Conservation (phyloP, 169 alveolate species). For the Plasmodium inui region DNA sequence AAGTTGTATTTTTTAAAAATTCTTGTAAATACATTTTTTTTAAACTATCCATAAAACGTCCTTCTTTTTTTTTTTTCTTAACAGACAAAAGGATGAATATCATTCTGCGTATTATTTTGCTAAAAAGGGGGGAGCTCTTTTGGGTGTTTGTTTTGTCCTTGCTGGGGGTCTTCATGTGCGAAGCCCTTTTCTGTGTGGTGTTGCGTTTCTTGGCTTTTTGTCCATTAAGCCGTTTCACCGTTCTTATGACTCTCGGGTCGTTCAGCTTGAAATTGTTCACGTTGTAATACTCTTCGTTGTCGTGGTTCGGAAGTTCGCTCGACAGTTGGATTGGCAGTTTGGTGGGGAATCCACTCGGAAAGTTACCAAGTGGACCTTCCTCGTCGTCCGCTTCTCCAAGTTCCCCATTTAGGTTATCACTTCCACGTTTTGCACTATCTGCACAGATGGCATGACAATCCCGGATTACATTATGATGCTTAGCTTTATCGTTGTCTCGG, state of each 20-base stretch:
- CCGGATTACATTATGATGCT: not conserved
- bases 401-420: not conserved
- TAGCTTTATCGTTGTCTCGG: not conserved
- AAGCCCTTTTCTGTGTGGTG: not conserved
- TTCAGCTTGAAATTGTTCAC: not conserved
- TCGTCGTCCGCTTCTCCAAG: not conserved
- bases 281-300: not conserved
- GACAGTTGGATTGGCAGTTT: not conserved
- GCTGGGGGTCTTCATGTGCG: not conserved
- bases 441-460: not conserved
- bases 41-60: slow-evolving; percentile 60
- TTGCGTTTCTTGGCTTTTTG: not conserved
- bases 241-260: not conserved
- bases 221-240: not conserved
- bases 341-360: not conserved
- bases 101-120: slow-evolving; percentile 41
- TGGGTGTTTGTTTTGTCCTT: not conserved
- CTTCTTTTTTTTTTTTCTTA: slow-evolving; percentile 57
- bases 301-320: not conserved
- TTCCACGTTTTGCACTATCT: not conserved
- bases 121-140: not conserved
- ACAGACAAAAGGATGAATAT: slow-evolving; percentile 31
- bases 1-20: slow-evolving; percentile 5
- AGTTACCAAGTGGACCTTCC: not conserved
- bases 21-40: slow-evolving; percentile 59